These are phyloP conservation scores for Plasmodium yoelii DNA, from an alignment of 169 alveolate genomes.

Conservation along the genomic window DNA sequence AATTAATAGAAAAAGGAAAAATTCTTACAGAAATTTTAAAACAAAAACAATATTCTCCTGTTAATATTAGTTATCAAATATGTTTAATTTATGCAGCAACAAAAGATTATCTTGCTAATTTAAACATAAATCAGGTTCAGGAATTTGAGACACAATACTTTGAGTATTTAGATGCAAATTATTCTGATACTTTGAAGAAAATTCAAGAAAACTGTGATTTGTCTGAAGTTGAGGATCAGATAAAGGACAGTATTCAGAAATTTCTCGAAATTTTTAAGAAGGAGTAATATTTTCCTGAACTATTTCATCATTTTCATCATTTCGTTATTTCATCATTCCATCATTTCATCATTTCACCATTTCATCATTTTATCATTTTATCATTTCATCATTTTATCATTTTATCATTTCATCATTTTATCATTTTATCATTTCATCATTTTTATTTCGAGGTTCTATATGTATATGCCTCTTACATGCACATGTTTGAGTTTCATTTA, in stretches of 20 bases:
- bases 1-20: conserved; percentile 94
- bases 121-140: conserved; percentile 82
- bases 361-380: too few species aligned
- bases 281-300: neutral
- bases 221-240: conserved; percentile 62
- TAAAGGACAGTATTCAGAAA: conserved; percentile 46
- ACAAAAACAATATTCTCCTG: conserved; percentile 91
- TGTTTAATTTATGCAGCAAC: conserved; percentile 89
- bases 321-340: too few species aligned
- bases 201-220: conserved; percentile 53
- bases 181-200: conserved; percentile 32
- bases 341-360: too few species aligned
- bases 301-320: too few species aligned
- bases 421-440: too few species aligned
- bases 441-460: too few species aligned
- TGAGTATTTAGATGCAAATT: conserved; percentile 26
- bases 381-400: too few species aligned
- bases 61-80: conserved; percentile 86
- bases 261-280: conserved; percentile 44
- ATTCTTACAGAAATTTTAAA: conserved; percentile 94
- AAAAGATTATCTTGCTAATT: conserved; percentile 85
- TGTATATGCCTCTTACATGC: too few species aligned
- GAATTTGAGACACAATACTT: conserved; percentile 78
- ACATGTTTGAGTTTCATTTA: too few species aligned
- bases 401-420: too few species aligned